These are phyloP conservation scores for Closterium sp. DNA, from an alignment of 139 green algal genomes.

Conservation along the genomic window DNA sequence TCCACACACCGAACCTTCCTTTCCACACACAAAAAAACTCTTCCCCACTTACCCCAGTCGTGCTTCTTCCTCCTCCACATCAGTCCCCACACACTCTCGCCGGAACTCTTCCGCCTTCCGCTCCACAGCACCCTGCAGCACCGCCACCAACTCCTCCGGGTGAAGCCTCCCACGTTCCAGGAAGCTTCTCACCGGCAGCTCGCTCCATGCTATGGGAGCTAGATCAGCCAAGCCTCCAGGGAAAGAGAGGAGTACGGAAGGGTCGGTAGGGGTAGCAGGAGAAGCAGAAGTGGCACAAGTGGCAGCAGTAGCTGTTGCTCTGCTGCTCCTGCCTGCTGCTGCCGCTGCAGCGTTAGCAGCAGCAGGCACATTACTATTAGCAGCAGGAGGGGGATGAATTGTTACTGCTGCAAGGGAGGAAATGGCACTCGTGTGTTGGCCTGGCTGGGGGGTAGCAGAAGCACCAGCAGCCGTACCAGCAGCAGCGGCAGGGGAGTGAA, in stretches of 20 bases:
- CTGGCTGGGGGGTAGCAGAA: background rate
- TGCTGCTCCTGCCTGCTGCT: background rate
- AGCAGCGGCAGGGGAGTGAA: background rate
- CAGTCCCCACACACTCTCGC: background rate
- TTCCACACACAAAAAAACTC: background rate
- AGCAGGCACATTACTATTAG: background rate
- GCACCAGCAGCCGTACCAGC: background rate
- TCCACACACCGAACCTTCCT: no score
- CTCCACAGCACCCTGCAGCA: background rate
- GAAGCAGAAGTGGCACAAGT: no score
- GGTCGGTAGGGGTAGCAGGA: no score
- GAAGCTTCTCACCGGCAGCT: background rate
- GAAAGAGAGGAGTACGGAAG: background rate
- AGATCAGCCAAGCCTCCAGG: background rate
- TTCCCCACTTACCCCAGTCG: background rate
- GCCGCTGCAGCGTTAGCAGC: background rate
- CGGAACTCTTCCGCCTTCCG: background rate
- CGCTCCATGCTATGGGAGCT: background rate
- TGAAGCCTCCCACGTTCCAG: background rate
- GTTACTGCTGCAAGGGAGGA: no score
- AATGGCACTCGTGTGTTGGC: no score
- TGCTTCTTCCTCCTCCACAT: background rate
- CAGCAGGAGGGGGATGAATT: no score
- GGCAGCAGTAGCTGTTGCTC: background rate
- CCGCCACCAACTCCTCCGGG: background rate